Evolutionary conservation across 1,284 basidiomycete species (phyloP).

Genomic region (Sanghuangporus weigelae): DNA sequence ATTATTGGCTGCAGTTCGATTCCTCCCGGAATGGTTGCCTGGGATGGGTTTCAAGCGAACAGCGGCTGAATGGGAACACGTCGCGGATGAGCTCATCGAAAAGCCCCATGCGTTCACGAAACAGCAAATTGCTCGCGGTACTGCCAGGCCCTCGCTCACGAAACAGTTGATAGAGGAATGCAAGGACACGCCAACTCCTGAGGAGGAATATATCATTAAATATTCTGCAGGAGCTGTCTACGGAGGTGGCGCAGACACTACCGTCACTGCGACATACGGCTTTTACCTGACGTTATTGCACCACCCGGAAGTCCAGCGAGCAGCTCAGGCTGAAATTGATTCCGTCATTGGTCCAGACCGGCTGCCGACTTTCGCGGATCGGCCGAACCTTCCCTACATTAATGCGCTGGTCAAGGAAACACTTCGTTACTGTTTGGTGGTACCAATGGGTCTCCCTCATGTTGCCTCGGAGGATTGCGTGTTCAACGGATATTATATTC

Average conservation of each 20-base stretch:
- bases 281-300: conserved; percentile 21
- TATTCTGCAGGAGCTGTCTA: conserved; percentile 19
- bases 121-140: conserved; percentile 11
- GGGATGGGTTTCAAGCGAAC: conserved; percentile 14
- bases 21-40: conserved; percentile 19
- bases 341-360: conserved; percentile 22
- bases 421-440: conserved; percentile 24
- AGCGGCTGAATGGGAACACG: conserved; percentile 3
- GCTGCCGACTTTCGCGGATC: conserved; percentile 26
- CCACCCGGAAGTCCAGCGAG: conserved; percentile 21
- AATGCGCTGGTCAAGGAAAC: conserved; percentile 25
- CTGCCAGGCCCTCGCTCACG: conserved; percentile 11
- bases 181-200: conserved; percentile 5
- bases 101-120: conserved; percentile 15
- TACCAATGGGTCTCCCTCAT: conserved; percentile 22
- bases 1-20: conserved; percentile 7
- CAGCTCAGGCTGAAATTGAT: conserved; percentile 27
- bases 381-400: conserved; percentile 24
- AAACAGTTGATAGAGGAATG: conserved; percentile 6
- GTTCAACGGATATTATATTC: conserved; percentile 20
- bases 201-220: conserved; percentile 18
- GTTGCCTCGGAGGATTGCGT: conserved; percentile 18
- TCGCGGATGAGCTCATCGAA: conserved; percentile 9
- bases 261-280: conserved; percentile 16
- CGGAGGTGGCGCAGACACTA: conserved; percentile 19